Base-by-base conservation (phyloP, 352 stramenopile genomes). In the Thraustotheca clavata region DNA sequence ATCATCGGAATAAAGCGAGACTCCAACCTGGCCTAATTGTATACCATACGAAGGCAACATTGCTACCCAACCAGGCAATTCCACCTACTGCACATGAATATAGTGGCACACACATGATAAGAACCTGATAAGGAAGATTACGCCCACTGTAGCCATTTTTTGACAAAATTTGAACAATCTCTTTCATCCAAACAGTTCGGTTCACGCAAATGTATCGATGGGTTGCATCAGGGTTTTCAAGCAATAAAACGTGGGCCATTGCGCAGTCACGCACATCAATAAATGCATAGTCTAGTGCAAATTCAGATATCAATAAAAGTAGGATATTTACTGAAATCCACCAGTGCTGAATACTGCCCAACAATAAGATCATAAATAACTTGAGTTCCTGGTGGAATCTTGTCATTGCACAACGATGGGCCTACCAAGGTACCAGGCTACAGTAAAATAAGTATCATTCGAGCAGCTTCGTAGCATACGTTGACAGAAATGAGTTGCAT, bases 131-230 rank as follows among this genome's bases (percentile, higher is more conserved):
- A 2, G 86, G 86, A n/a, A 95, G 71, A 71, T 93, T 83, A 29
- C 86, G 79, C 0, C 86, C 86, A 70, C 86, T 95, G 71, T 85
- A 93, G 3, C 86, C 86, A 68, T 95, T 92, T 40, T 75, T 79
- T 1, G 83, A 71, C 11, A 95, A 68, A n/a, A 84, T 87, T 39
- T 95, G 83, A 3, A 95, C 86, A 46, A 95, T 80, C 22, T 95
- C 86, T 59, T 91, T 91, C 80, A 95, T 88, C 83, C 82, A 95
- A 2, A 95, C 73, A 1, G 66, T 91, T 41, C 73, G 77, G 61
- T 92, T 91, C 14, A 95, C 86, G 39, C 82, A 93, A 49, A 93
- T 92, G 70, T 95, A 95, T 32, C 86, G 80, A 6, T 83, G 82
- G 48, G 80, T 77, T 22, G 86, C 86, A 41, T 93, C 83, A 32